A percentile compares a stretch with the other conserved stretches of the same genome.
Conservation (phyloP, 768 basidiomycete genomes). For the Xerocomellus dryophilus region DNA sequence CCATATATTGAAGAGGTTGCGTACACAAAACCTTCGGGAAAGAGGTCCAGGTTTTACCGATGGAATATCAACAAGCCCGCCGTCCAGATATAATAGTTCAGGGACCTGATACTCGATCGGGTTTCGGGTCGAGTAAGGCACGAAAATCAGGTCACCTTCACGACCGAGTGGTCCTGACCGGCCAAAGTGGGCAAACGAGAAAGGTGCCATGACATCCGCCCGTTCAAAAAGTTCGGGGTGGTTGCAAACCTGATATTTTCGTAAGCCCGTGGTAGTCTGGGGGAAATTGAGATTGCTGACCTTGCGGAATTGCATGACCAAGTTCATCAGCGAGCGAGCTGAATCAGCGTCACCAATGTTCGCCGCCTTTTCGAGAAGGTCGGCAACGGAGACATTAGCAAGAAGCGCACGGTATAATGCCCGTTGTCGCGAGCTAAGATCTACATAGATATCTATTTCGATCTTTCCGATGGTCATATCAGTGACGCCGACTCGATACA, state of each 20-base stretch:
- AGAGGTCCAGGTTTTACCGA: constrained; percentile 46
- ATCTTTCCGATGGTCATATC: constrained; percentile 82
- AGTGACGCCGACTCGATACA: constrained; percentile 68
- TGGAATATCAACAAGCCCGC: constrained; percentile 68
- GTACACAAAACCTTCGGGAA: constrained; percentile 53
- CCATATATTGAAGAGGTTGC: constrained; percentile 88
- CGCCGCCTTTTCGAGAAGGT: constrained; percentile 89
- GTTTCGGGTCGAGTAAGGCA: constrained; percentile 85
- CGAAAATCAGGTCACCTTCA: constrained; percentile 79
- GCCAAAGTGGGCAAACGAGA: constrained; percentile 83
- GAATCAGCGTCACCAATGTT: constrained; percentile 89
- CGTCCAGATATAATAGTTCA: constrained; percentile 70
- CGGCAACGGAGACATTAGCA: constrained; percentile 91
- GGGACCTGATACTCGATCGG: constrained; percentile 82
- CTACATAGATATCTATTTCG: constrained; percentile 92
- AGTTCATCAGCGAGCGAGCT: constrained; percentile 94
- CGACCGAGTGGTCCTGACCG: constrained; percentile 78
- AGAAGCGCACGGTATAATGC: constrained; percentile 85
- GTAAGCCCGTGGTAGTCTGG: constrained; percentile 4
- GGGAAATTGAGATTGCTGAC: constrained; percentile 37
- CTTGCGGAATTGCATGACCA: constrained; percentile 99
- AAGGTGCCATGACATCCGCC: constrained; percentile 91
- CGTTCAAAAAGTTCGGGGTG: constrained; percentile 98
- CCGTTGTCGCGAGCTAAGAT: constrained; percentile 90
- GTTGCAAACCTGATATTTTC: constrained; percentile 74